A percentile compares a stretch with the other conserved stretches of the same genome.
Conservation (phyloP, 306 rosid genomes). For the Mimosa bimucronata region DNA sequence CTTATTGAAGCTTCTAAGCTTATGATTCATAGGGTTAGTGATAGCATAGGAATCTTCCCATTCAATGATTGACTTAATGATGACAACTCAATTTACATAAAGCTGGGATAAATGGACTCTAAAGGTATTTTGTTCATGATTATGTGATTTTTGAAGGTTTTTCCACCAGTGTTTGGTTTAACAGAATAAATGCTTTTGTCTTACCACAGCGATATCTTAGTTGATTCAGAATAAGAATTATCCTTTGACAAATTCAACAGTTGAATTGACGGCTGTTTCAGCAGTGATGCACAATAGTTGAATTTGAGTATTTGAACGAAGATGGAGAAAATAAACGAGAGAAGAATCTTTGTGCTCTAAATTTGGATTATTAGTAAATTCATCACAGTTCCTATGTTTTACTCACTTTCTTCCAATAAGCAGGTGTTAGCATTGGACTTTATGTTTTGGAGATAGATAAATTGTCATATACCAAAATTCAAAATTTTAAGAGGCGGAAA, state of each 20-base stretch:
- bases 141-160: not conserved
- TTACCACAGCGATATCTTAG: not conserved
- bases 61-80: constrained; percentile 1
- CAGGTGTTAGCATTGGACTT: not conserved
- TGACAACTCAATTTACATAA: not conserved
- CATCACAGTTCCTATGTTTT: not conserved
- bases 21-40: not conserved
- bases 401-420: not conserved
- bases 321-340: not conserved
- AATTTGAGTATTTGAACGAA: not conserved
- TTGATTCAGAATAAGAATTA: not conserved
- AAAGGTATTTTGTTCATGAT: not conserved
- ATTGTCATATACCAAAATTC: not conserved
- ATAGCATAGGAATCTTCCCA: not conserved
- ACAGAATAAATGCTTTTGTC: not conserved
- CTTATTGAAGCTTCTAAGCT: not conserved
- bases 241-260: not conserved
- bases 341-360: not conserved
- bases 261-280: not conserved
- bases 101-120: not conserved
- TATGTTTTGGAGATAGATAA: not conserved
- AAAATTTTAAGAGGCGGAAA: not conserved
- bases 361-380: constrained; percentile 3
- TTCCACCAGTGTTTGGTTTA: not conserved
- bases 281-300: not conserved